Base-by-base conservation (phyloP, 768 basidiomycete genomes). In the Termitomyces sp. region DNA sequence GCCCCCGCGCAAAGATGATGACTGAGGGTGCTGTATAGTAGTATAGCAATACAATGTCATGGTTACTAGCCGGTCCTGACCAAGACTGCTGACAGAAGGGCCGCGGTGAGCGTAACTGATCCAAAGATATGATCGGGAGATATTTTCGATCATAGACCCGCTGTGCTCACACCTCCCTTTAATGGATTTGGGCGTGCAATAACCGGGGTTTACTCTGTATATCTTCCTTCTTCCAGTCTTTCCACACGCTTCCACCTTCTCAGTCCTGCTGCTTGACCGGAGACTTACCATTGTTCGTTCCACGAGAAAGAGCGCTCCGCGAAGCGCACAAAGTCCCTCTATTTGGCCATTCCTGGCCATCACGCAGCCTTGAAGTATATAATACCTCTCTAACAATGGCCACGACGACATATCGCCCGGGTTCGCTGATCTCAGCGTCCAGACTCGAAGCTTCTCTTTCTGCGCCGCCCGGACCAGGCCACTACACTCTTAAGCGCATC, bases 1-100 rank as follows among this genome's bases (percentile, higher is more conserved):
- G 32, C 93, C 93, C 22, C 93, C 93, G 5, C 82, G 81, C 42
- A 95, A 95, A 73, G 92, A 94, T 57, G 94, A 96, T 32, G 87
- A 89, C 67, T 86, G 67, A 68, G 56, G 32, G 24, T 43, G 20
- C 20, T 53, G 18, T 50, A 13, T 26, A 53, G 53, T 54, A 60
- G 20, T 44, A n/a, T 39, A 44, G 20, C 37, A 61, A 31, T 32
- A 34, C n/a, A 47, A 31, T 51, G 43, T 7, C 22, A 18, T 47
- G 46, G 46, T 46, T 39, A 22, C 31, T 36, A 26, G 26, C 51
- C 56, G 52, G 8, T 52, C 59, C 27, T 61, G 60, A 55, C 52
- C 22, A 41, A 37, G 27, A 20, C 10, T 20, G 29, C 34, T 57
- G 59, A 63, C 59, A 60, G 48, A 55, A 31, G 57, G 50, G 41